phyloP scores from a whole-genome alignment of 2,329 filamentous ascomycete species.

The Apiospora saccharicola region DNA sequence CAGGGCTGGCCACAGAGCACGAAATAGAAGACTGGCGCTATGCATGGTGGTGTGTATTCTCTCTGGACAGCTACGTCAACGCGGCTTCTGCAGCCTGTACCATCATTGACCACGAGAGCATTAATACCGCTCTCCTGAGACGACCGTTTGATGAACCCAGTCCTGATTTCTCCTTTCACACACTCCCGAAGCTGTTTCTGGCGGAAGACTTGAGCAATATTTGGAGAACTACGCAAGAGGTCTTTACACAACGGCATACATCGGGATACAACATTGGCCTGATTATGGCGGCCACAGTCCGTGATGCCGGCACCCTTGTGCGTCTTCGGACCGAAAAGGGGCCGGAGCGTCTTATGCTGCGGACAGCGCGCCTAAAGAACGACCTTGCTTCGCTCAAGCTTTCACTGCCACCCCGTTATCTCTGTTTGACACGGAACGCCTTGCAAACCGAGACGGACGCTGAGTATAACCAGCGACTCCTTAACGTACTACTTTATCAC shows the following conservation, averaged over 20 bases:
- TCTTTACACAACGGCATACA: conserved; percentile 32
- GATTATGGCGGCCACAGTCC: conserved; percentile 38
- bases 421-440: conserved; percentile 42
- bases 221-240: conserved; percentile 35
- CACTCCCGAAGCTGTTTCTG: conserved; percentile 33
- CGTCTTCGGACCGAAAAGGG: conserved; percentile 33
- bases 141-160: conserved; percentile 27
- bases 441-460: conserved; percentile 37
- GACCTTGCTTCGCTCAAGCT: conserved; percentile 37
- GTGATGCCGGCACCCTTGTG: conserved; percentile 36
- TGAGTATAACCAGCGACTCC: conserved; percentile 39
- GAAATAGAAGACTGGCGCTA: conserved; percentile 46
- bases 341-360: conserved; percentile 29
- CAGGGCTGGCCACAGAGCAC: conserved; percentile 33
- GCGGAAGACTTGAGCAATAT: conserved; percentile 37
- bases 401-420: conserved; percentile 41
- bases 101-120: conserved; percentile 38
- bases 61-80: conserved; percentile 46
- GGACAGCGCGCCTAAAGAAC: conserved; percentile 31
- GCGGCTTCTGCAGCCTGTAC: conserved; percentile 40
- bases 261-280: conserved; percentile 39
- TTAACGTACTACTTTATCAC: conserved; percentile 38
- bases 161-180: neutral
- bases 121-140: conserved; percentile 40
- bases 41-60: conserved; percentile 47